Base-by-base conservation (phyloP, 202 grass and related monocot genomes). In the Brachypodium distachyon region DNA sequence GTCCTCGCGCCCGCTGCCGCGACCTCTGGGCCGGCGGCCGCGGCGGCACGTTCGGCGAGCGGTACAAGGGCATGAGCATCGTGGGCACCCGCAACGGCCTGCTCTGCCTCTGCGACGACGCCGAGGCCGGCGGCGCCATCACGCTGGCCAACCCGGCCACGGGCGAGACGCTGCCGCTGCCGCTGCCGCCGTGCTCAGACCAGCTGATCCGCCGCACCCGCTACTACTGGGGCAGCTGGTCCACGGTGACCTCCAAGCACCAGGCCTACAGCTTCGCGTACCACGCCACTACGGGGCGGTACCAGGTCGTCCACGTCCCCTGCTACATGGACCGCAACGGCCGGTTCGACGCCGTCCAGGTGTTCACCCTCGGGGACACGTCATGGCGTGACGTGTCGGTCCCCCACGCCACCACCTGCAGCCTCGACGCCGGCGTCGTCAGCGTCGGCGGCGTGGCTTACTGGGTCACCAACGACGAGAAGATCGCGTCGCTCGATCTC, bases 81-180 rank as follows among this genome's bases (percentile, higher is more conserved):
- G 25, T 74, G 46, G 58, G 79, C 57, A 65, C 46, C 1, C 34
- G 80, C 71, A 83, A 83, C 80, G 80, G 80, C 1, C 38, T 76
- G 19, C 28, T 75, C 13, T 76, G 80, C 60, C n/a, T 82, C 1
- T 68, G 50, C 72, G 31, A 69, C 55, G 17, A 26, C 55, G 16
- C 13, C 60, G 19, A 76, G 13, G 10, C 16, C 18, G 10, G 28
- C 38, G 60, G 49, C 60, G 49, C 9, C 60, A 37, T 82, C 60
- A 4, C n/a, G 3, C 0, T 83, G 80, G 5, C 27, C 14, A 83
- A 39, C 19, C 80, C 80, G 19, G 49, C 9, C 39, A 75, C 50
- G 13, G n/a, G 60, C 5, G 80, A 48, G 80, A 4, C 38, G 12
- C 49, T 57, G 12, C 26, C 21, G 4, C 7, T 74, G 7, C 58